A percentile compares a stretch with the other conserved stretches of the same genome.
phyloP scores from a whole-genome alignment of 805 yeast species.

The Starmerella roubikii region DNA sequence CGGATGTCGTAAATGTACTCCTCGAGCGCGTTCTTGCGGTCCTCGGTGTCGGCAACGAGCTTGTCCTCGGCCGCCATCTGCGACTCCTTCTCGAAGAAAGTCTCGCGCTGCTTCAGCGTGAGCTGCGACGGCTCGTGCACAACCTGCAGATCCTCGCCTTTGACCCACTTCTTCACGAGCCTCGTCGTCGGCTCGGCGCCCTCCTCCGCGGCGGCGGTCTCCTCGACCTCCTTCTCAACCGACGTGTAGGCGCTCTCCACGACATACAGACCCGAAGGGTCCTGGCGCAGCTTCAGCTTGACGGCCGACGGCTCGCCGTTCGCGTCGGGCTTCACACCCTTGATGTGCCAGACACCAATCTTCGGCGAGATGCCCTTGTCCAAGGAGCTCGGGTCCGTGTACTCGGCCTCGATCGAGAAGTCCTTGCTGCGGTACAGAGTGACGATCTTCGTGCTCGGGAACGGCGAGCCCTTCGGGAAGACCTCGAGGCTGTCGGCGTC shows the following conservation, averaged over 20 bases:
- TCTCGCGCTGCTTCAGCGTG: slow-evolving; percentile 49
- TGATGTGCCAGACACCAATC: slow-evolving; percentile 74
- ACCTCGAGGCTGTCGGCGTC: slow-evolving; percentile 83
- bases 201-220: slow-evolving; percentile 65
- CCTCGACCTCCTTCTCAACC: slow-evolving; percentile 81
- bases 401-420: slow-evolving; percentile 73
- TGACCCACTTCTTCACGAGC: slow-evolving; percentile 84
- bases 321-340: slow-evolving; percentile 69
- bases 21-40: slow-evolving; percentile 94
- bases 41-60: slow-evolving; percentile 96
- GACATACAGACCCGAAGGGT: slow-evolving; percentile 89
- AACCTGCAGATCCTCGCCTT: slow-evolving; percentile 67
- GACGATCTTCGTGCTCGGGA: slow-evolving; percentile 92
- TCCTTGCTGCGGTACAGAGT: slow-evolving; percentile 86
- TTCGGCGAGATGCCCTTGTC: slow-evolving; percentile 51
- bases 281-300: slow-evolving; percentile 90
- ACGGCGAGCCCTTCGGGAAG: slow-evolving; percentile 83
- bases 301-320: slow-evolving; percentile 54
- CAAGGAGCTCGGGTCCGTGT: slow-evolving; percentile 59
- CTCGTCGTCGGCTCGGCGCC: slow-evolving; percentile 59
- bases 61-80: slow-evolving; percentile 80
- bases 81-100: slow-evolving; percentile 67
- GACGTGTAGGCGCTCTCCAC: slow-evolving; percentile 91
- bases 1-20: slow-evolving; percentile 96
- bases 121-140: slow-evolving; percentile 40